phyloP scores from a whole-genome alignment of 2,329 filamentous ascomycete genomes.

The Neurospora crassa region DNA sequence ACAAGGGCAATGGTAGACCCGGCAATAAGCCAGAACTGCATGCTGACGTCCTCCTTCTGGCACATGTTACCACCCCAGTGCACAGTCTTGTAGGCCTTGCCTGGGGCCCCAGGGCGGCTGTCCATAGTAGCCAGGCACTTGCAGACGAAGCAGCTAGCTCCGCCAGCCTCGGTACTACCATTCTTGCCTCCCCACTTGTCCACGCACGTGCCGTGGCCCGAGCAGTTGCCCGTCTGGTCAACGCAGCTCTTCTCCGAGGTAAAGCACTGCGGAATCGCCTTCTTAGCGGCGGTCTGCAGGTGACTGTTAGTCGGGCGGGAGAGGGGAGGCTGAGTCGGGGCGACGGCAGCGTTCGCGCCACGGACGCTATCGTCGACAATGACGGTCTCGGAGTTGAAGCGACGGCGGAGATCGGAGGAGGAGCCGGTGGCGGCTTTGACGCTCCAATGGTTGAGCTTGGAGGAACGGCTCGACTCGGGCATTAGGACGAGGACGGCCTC shows the following conservation, averaged over 20 bases:
- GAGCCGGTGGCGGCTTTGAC: conserved; percentile 22
- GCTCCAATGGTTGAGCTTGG: conserved; percentile 30
- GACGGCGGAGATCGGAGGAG: conserved; percentile 35
- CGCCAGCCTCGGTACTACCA: conserved; percentile 26
- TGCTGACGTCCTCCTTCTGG: conserved; percentile 84
- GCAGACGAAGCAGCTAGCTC: conserved; percentile 62
- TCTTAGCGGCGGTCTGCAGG: conserved; percentile 1
- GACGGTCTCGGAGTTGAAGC: conserved; percentile 36
- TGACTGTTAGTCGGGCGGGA: conserved; percentile 25
- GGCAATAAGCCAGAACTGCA: conserved; percentile 79
- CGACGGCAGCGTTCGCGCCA: conserved; percentile 7
- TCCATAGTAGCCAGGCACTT: conserved; percentile 42
- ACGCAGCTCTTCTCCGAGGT: conserved; percentile 57
- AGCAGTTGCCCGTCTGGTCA: conserved; percentile 66
- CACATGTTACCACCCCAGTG: conserved; percentile 81
- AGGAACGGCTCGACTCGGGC: conserved; percentile 32
- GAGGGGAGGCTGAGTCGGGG: conserved; percentile 8
- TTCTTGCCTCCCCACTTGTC: conserved; percentile 48
- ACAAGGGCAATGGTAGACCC: conserved; percentile 64
- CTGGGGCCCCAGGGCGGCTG: conserved; percentile 26
- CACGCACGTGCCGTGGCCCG: conserved; percentile 68
- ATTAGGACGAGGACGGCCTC: conserved; percentile 49
- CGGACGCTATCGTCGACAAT: conserved; percentile 23
- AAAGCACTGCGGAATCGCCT: conserved; percentile 63
- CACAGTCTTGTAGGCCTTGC: conserved; percentile 48